Evolutionary conservation across 805 yeast genomes (phyloP), one percentile per base, ranked within the genome.

Genomic region (Metschnikowia colocasiae): DNA sequence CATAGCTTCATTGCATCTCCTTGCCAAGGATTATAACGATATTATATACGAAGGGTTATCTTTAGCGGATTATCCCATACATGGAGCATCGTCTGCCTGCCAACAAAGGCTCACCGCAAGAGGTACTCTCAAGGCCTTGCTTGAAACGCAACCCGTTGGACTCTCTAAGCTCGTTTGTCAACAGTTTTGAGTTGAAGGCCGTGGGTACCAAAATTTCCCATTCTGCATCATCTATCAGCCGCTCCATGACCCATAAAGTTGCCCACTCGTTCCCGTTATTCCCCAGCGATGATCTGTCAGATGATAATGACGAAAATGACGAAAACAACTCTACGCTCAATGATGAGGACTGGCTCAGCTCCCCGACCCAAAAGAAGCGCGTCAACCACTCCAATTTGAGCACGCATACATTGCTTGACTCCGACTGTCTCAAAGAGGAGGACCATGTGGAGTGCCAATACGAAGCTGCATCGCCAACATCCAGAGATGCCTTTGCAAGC

Each of bases 331-430:
- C 56, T n/a, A 51, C 55, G 27, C 33, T 50, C 15, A 49, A 51
- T 43, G 58, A 58, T 47, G 52, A 52, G 22, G 61, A 56, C 23
- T 46, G 47, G 50, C 50, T 52, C 35, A 46, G 46, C 34, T 52
- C 54, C 18, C 55, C 53, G 36, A 50, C 53, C 8, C 56, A 44
- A 43, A 53, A 53, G 29, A 43, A 45, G 53, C 54, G 50, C 47
- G 22, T 12, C 22, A 15, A 34, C 26, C 25, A 41, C 26, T 30
- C 43, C 20, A 40, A 40, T n/a, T 16, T 40, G 36, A 40, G 37
- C 30, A 32, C 43, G 3, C 43, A 40, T 15, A 40, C 43, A 4
- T 40, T 40, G 23, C 37, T 40, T 22, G 43, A 40, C 16, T 26
- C 43, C 4, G 27, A 40, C 6, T 40, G 43, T n/a, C 27, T 32